Percentiles rank a stretch among this genome's conserved stretches.
These are phyloP conservation scores for Monosporascus sp. DNA, from an alignment of 2,329 filamentous ascomycete species.

Conservation along the genomic window DNA sequence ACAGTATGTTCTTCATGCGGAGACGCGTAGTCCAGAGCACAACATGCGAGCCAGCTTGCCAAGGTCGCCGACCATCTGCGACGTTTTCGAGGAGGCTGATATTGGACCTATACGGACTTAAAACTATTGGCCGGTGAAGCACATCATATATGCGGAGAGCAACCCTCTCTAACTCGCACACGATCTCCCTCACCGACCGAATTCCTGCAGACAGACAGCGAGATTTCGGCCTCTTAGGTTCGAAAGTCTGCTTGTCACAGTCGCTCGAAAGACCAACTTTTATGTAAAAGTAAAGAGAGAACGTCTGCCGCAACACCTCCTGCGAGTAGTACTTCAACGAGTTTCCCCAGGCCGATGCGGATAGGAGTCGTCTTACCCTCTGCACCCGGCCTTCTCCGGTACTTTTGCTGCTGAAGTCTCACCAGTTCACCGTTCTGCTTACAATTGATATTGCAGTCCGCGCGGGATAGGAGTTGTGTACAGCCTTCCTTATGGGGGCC, in stretches of 20 bases:
- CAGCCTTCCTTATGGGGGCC: background rate
- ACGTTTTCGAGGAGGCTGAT: too few relatives aligned
- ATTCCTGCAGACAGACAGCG: background rate
- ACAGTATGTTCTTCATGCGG: background rate
- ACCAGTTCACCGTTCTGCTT: background rate
- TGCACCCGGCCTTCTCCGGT: background rate
- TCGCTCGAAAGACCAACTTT: background rate
- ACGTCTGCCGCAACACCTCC: background rate
- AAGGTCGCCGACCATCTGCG: background rate
- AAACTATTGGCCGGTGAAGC: too few relatives aligned
- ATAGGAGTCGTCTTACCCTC: background rate
- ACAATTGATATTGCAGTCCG: too few relatives aligned
- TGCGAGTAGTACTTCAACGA: too few relatives aligned
- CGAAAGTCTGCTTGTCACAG: background rate
- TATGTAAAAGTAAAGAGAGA: background rate
- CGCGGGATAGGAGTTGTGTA: background rate
- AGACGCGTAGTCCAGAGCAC: too few relatives aligned
- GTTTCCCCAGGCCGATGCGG: background rate
- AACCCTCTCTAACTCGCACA: too few relatives aligned
- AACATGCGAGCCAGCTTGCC: background rate
- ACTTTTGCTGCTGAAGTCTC: background rate
- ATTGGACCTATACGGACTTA: too few relatives aligned
- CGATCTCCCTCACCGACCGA: background rate
- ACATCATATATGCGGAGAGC: too few relatives aligned
- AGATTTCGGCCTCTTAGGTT: background rate